Base-by-base conservation (phyloP, 2,329 filamentous ascomycete species). In the Fusarium sp. region DNA sequence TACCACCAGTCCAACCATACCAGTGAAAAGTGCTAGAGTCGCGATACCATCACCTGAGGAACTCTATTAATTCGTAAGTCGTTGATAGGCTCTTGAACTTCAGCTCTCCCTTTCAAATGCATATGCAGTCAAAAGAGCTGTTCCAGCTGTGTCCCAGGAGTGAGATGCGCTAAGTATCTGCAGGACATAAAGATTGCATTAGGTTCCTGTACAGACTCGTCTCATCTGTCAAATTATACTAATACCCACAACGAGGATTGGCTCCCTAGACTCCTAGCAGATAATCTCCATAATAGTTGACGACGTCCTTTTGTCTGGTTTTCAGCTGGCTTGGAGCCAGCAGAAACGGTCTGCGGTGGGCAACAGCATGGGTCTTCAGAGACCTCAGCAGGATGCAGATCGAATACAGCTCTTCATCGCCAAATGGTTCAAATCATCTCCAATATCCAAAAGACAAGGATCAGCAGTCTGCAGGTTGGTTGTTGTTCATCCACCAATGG, bases 171-270 rank as follows among this genome's bases (percentile, higher is more conserved):
- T 47, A 60, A 49, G 30, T 20, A 51, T 49, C 62, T 73, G 69
- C 71, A 72, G 62, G 55, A 71, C 71, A 71, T 71, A 49, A 50
- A 55, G 32, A 58, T 68, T 65, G 71, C 71, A 71, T 68, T 61
- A 57, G 70, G 54, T 40, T 48, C 44, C 37, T 23, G 46, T 25
- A 53, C 40, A 47, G 47, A 39, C 43, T n/a, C 27, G 49, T 57
- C 49, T 23, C 44, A 61, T 32, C 25, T 65, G 32, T 35, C 50
- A 51, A 48, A 46, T 65, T 27, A 27, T 46, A 40, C 47, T 51
- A n/a, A n/a, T n/a, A 45, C 61, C 35, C 44, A 62, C 30, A 25
- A 22, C 49, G 46, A 41, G 23, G 46, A 27, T 46, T 35, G 35
- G 3, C 25, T 25, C 25, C 25, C 25, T 25, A 10, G 25, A 35